Conservation (phyloP, 2,329 filamentous ascomycete genomes). For the Aspergillus carbonarius region DNA sequence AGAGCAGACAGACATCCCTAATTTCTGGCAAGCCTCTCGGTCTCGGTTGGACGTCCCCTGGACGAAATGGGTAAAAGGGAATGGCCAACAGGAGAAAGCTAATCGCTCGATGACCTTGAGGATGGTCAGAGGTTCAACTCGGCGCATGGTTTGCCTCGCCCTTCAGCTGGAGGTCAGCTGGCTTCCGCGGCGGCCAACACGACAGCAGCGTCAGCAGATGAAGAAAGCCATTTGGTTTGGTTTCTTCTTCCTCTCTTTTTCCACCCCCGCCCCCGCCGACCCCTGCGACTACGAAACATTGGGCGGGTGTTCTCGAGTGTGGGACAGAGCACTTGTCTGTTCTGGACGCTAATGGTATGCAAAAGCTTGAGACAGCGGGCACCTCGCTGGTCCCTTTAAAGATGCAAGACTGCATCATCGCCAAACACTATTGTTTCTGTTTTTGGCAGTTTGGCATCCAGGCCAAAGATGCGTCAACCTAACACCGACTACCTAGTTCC, state of each 20-base stretch:
- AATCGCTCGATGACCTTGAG: neutral
- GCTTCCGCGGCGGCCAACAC: neutral
- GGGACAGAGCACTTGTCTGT: neutral
- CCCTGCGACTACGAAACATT: neutral
- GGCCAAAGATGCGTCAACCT: slow-evolving; percentile 10
- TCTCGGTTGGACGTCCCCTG: neutral
- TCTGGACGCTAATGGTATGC: neutral
- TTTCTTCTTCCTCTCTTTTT: neutral
- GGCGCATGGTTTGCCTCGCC: neutral
- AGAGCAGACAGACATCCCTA: neutral
- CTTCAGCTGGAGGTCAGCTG: slow-evolving; percentile 3
- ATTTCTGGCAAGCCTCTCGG: neutral
- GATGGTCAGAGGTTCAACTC: neutral
- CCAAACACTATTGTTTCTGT: slow-evolving; percentile 16
- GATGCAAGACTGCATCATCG: slow-evolving; percentile 16
- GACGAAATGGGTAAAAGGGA: neutral
- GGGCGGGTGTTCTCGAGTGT: neutral
- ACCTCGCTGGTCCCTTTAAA: neutral
- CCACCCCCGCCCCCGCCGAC: neutral
- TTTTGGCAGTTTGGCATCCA: slow-evolving; percentile 18
- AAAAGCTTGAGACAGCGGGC: slow-evolving; percentile 6
- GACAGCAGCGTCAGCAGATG: slow-evolving; percentile 1
- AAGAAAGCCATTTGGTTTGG: neutral
- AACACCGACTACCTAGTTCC: slow-evolving; percentile 8
- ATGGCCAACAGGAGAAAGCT: neutral